Conservation (phyloP, 257 asterid species). For the Sherardia arvensis region DNA sequence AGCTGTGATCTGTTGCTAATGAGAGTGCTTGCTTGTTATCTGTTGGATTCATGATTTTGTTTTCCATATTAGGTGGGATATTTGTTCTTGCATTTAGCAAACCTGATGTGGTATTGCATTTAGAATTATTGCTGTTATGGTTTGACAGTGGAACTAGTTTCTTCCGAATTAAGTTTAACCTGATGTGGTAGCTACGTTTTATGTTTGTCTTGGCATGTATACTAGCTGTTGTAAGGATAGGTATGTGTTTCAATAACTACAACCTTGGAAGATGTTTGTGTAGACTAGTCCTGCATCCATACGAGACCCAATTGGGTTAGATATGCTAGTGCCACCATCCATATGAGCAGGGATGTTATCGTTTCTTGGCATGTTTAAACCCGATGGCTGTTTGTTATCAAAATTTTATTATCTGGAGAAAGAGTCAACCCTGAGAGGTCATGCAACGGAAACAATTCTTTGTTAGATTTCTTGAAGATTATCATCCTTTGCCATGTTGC, state of each 20-base stretch:
- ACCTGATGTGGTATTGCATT: too few species aligned
- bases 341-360: slow-evolving; percentile 73
- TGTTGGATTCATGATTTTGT: too few species aligned
- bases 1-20: too few species aligned
- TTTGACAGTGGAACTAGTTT: neutral
- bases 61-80: too few species aligned
- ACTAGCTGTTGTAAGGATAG: neutral
- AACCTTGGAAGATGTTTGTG: neutral
- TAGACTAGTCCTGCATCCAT: neutral
- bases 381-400: neutral
- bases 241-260: neutral
- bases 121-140: neutral
- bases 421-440: neutral
- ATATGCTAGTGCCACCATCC: slow-evolving; percentile 85
- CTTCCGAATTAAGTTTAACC: neutral
- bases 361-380: neutral
- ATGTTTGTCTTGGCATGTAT: neutral
- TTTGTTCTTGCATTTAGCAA: too few species aligned
- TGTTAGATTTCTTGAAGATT: neutral
- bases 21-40: too few species aligned
- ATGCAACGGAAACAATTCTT: neutral
- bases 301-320: too few species aligned
- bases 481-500: neutral
- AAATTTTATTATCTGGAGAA: neutral
- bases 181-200: too few species aligned